phyloP scores from a whole-genome alignment of 2,329 filamentous ascomycete genomes.

The Neonectria punicea region DNA sequence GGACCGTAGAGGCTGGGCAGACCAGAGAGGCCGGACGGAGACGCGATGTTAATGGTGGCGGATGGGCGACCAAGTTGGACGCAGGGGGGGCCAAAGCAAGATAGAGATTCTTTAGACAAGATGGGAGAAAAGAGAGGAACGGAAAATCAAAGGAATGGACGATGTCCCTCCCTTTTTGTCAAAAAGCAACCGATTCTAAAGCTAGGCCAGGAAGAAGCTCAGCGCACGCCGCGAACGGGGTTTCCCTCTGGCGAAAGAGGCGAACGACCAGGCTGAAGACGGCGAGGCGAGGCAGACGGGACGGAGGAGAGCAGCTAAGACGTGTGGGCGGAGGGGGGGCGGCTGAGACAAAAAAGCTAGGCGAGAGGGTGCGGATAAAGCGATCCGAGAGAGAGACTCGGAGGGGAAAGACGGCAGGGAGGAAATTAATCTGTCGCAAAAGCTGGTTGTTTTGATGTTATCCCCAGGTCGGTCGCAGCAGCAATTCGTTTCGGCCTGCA shows the following conservation, averaged over 20 bases:
- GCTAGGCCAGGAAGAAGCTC: not conserved
- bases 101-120: not conserved
- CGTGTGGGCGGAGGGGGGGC: not conserved
- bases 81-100: not conserved
- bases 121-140: not conserved
- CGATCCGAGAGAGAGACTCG: not conserved
- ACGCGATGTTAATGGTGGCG: conserved; percentile 1
- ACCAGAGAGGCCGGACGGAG: conserved; percentile 5
- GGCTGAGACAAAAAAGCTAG: not conserved
- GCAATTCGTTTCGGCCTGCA: not conserved
- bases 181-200: not conserved
- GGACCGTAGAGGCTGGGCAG: conserved; percentile 12
- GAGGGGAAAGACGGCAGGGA: not conserved
- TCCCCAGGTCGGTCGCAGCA: not conserved
- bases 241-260: not conserved
- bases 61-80: not conserved
- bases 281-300: conserved; percentile 23
- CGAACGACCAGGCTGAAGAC: conserved; percentile 22
- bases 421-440: not conserved
- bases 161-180: not conserved
- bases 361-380: not conserved
- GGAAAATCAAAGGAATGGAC: not conserved
- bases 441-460: not conserved
- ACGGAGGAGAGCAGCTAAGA: conserved; percentile 20
- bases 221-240: conserved; percentile 8